Evolutionary conservation across 2,329 filamentous ascomycete species (phyloP), one percentile per base, ranked within the genome.

Genomic region (Diaporthe citrichinensis): DNA sequence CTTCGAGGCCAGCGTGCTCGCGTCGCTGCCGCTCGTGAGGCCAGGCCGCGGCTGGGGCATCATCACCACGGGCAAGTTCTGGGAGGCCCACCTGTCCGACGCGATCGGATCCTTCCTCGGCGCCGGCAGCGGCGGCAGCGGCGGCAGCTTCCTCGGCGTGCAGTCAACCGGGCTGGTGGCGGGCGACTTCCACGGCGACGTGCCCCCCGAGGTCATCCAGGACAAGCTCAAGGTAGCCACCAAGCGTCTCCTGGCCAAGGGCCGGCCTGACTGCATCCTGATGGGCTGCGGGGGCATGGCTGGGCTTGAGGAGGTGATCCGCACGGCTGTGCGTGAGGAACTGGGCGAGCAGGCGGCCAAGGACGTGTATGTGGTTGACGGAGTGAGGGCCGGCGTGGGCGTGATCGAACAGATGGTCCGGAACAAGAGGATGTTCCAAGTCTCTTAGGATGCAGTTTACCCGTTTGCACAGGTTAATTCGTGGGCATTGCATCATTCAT

Each of bases 201-300:
- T 94, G 1, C 87, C 92, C 0, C 88, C 89, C 0, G 90, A 91
- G 12, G 88, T 94, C 76, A 91, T 98, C 51, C 86, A 87, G 51
- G 82, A 82, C 76, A 92, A 91, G 80, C 91, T 98, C 81, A 92
- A 88, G 78, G 88, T 91, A 23, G 95, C 95, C 0, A 94, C 94
- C 0, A 90, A 88, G 82, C 86, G 88, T 69, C 85, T 98, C 36
- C 84, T 98, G 39, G 82, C 81, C 10, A 87, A 86, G 17, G 86
- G 88, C 0, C 85, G 87, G 4, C 90, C 96, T 0, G 86, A 88
- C 6, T 94, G 92, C 34, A 90, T 98, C 10, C 94, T 95, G 80
- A 89, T 98, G 86, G 96, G 96, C 0, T 98, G 96, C 82, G 96
- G 94, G 3, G 96, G 95, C 0, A 98, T 98, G 96, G 92, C 93